A percentile compares a stretch with the other conserved stretches of the same genome.
Evolutionary conservation across 2,329 filamentous ascomycete species (phyloP).

Genomic region (Penicillium sp.): DNA sequence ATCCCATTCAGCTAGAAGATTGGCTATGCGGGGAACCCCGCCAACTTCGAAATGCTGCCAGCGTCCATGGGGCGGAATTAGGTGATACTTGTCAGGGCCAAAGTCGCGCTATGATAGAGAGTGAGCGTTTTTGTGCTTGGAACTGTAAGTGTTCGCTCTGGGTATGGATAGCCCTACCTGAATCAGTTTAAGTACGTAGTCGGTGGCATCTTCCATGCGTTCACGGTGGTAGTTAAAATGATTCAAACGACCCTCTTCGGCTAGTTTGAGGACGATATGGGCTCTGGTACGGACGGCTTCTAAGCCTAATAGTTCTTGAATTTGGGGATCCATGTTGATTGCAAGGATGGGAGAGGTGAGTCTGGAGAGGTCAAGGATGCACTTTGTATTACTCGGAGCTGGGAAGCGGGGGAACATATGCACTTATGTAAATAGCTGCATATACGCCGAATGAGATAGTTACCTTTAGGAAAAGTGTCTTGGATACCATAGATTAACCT

Average conservation of each 20-base stretch:
- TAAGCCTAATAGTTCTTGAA: conserved; percentile 28
- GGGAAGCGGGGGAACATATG: conserved; percentile 2
- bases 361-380: not conserved
- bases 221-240: conserved; percentile 44
- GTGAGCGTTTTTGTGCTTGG: not conserved
- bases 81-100: conserved; percentile 45
- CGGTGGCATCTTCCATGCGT: conserved; percentile 38
- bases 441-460: not conserved
- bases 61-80: conserved; percentile 55
- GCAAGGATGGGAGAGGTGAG: not conserved
- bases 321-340: conserved; percentile 16
- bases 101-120: conserved; percentile 47
- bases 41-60: conserved; percentile 65
- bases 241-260: conserved; percentile 38
- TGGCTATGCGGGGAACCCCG: conserved; percentile 48
- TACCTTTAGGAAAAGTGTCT: not conserved
- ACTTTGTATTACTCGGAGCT: not conserved
- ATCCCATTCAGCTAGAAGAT: conserved; percentile 48
- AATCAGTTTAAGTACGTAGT: conserved; percentile 46
- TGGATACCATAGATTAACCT: not conserved
- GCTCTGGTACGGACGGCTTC: conserved; percentile 29
- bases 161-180: conserved; percentile 29
- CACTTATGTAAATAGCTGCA: conserved; percentile 7
- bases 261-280: conserved; percentile 30
- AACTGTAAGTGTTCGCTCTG: not conserved